A percentile compares a stretch with the other conserved stretches of the same genome.
phyloP scores from a whole-genome alignment of 371 early-diverging fungal genomes.

The Rhizopus arrhizus region DNA sequence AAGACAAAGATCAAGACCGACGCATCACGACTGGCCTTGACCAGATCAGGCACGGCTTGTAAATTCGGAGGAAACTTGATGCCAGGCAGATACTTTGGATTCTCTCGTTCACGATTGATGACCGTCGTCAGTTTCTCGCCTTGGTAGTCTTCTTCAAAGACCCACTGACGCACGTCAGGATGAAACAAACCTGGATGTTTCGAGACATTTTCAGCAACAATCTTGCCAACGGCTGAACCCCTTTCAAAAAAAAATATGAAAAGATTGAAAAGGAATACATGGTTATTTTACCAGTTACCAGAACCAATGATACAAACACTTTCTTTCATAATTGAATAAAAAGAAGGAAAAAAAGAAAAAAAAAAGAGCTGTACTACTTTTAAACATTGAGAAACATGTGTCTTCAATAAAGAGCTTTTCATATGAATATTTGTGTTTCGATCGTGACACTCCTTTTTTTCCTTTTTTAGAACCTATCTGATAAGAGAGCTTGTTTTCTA shows the following conservation, averaged over 20 bases:
- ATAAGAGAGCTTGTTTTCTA: not conserved
- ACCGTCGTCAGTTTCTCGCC: slow-evolving; percentile 87
- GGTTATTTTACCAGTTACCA: slow-evolving; percentile 84
- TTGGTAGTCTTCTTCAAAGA: slow-evolving; percentile 86
- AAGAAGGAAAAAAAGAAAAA: no score
- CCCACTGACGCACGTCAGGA: slow-evolving; percentile 90
- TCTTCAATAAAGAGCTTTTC: no score
- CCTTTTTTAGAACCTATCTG: no score
- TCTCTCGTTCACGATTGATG: slow-evolving; percentile 94
- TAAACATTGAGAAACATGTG: no score
- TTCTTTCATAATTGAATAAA: slow-evolving; percentile 47
- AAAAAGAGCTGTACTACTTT: no score
- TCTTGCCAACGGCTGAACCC: slow-evolving; percentile 96
- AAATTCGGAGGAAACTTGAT: slow-evolving; percentile 88
- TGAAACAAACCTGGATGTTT: slow-evolving; percentile 67
- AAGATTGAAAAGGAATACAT: not conserved
- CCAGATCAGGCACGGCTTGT: slow-evolving; percentile 80
- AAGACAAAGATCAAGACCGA: slow-evolving; percentile 94
- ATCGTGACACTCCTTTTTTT: no score
- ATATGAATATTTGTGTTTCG: no score
- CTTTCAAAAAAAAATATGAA: slow-evolving; percentile 38
- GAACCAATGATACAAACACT: slow-evolving; percentile 90
- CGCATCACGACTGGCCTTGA: slow-evolving; percentile 76
- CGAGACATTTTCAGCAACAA: slow-evolving; percentile 87
- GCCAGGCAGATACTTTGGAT: slow-evolving; percentile 95